Evolutionary conservation across 192 early-diverging fungal genomes (phyloP).

Genomic region (Backusella psychrophila): DNA sequence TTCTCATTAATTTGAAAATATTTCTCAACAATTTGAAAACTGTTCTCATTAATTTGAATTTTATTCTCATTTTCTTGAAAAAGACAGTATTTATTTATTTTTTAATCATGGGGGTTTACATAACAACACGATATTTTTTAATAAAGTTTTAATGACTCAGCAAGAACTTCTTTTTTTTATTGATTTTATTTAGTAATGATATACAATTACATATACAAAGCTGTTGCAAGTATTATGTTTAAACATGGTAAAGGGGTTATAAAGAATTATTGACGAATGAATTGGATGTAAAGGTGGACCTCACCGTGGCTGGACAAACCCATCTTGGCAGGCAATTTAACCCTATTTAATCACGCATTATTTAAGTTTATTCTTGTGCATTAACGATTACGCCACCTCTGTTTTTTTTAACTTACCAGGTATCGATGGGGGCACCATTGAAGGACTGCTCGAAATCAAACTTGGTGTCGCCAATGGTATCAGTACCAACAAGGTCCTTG

Average conservation of each 20-base stretch:
- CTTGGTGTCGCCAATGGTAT: conserved; percentile 21
- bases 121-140: not conserved
- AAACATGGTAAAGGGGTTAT: not conserved
- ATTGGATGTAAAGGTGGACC: conserved; percentile 14
- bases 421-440: conserved; percentile 7
- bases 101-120: no score
- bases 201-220: not conserved
- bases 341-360: not conserved
- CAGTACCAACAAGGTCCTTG: conserved; percentile 18
- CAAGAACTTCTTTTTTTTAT: not conserved
- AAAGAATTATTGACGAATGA: not conserved
- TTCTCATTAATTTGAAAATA: no score
- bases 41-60: no score
- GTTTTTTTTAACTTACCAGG: conserved; percentile 3
- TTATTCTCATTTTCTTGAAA: no score
- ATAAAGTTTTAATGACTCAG: no score
- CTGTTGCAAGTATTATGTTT: not conserved
- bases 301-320: conserved; percentile 19
- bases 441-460: conserved; percentile 11
- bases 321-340: conserved; percentile 24
- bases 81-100: not conserved
- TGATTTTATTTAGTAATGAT: not conserved
- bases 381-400: not conserved
- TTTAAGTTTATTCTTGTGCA: not conserved
- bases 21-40: no score